A percentile compares a stretch with the other conserved stretches of the same genome.
Conservation (phyloP, 805 yeast genomes). For the Pichia scutulata region DNA sequence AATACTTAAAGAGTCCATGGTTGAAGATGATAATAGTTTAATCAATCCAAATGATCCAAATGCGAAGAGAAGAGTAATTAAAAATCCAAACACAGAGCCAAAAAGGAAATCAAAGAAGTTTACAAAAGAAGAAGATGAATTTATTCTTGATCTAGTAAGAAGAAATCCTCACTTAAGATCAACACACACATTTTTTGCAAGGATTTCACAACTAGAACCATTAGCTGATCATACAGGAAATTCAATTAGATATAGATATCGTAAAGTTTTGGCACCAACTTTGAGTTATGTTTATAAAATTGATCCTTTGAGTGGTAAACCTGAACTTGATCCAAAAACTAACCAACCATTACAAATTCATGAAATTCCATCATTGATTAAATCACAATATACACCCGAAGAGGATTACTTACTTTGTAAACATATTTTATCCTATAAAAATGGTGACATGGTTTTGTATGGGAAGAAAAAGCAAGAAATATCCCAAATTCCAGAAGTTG, state of each 20-base stretch:
- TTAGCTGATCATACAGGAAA: slow-evolving; percentile 67
- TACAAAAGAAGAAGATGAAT: slow-evolving; percentile 56
- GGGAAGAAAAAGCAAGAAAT: slow-evolving; percentile 18
- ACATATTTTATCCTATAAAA: slow-evolving; percentile 19
- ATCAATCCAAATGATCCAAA: neutral
- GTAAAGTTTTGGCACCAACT: slow-evolving; percentile 35
- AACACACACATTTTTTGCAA: slow-evolving; percentile 59
- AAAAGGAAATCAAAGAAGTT: slow-evolving; percentile 40
- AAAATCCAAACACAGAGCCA: neutral
- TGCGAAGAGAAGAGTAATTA: neutral
- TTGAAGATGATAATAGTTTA: neutral
- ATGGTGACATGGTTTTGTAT: slow-evolving; percentile 11
- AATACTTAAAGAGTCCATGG: neutral
- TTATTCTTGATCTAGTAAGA: slow-evolving; percentile 59
- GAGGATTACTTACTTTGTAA: slow-evolving; percentile 59
- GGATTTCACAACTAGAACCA: slow-evolving; percentile 41
- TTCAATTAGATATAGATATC: slow-evolving; percentile 58
- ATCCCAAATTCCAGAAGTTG: slow-evolving; percentile 28
- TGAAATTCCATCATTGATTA: slow-evolving; percentile 42
- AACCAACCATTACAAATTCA: slow-evolving; percentile 35
- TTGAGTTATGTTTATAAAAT: slow-evolving; percentile 43
- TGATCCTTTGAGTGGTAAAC: slow-evolving; percentile 34
- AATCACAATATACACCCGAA: slow-evolving; percentile 57
- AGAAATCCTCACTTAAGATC: slow-evolving; percentile 59
- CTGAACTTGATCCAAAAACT: slow-evolving; percentile 33